phyloP scores from a whole-genome alignment of 2,329 filamentous ascomycete genomes.

The Diaporthe sp. region DNA sequence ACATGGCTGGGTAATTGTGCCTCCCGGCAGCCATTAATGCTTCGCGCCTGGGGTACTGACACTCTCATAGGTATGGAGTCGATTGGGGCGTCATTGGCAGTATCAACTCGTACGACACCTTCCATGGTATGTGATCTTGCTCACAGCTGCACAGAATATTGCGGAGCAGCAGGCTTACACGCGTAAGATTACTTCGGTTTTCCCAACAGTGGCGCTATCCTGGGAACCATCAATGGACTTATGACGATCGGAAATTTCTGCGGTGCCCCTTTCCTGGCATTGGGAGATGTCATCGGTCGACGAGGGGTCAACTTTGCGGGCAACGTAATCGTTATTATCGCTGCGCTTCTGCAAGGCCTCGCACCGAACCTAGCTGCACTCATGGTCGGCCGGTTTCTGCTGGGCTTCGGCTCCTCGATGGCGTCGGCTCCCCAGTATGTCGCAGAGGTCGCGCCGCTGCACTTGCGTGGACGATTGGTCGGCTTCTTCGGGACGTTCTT shows the following conservation, averaged over 20 bases:
- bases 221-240: slow-evolving; percentile 59
- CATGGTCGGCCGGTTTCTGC: slow-evolving; percentile 52
- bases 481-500: slow-evolving; percentile 62
- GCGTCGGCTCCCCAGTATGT: slow-evolving; percentile 47
- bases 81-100: slow-evolving; percentile 63
- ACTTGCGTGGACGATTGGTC: slow-evolving; percentile 57
- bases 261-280: slow-evolving; percentile 62
- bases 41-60: background rate
- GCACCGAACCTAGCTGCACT: slow-evolving; percentile 50
- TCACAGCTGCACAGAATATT: background rate
- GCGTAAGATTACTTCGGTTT: slow-evolving; percentile 54
- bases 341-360: slow-evolving; percentile 62
- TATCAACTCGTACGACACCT: slow-evolving; percentile 57
- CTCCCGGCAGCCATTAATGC: accelerated
- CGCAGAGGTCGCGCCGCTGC: slow-evolving; percentile 46
- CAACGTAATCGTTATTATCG: slow-evolving; percentile 58
- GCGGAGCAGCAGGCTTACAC: background rate
- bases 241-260: slow-evolving; percentile 61
- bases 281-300: slow-evolving; percentile 64
- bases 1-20: slow-evolving; percentile 53
- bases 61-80: slow-evolving; percentile 52
- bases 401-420: slow-evolving; percentile 50
- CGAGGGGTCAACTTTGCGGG: slow-evolving; percentile 62
- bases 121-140: slow-evolving; percentile 48
- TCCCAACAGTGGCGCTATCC: slow-evolving; percentile 53